Conservation (phyloP, 2,329 filamentous ascomycete species). For the Grosmannia huntii region DNA sequence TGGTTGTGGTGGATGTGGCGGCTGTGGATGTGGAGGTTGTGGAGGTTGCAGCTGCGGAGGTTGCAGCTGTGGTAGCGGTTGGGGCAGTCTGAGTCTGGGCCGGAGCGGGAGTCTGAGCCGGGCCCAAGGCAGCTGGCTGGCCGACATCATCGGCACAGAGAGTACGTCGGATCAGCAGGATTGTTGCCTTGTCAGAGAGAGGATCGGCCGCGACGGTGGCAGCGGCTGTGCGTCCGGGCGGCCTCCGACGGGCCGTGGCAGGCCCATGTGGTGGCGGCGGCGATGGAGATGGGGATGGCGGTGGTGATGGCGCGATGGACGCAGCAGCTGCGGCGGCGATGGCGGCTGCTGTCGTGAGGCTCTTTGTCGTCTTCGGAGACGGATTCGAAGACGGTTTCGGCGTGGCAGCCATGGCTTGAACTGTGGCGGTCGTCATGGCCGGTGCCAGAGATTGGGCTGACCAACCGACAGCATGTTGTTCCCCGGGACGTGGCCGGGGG, state of each 20-base stretch:
- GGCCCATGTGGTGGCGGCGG: not conserved
- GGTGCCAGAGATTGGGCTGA: not conserved
- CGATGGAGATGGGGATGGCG: not conserved
- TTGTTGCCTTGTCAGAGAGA: conserved; percentile 66
- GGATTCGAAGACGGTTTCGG: not conserved
- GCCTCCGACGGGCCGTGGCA: not conserved
- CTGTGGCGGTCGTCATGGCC: not conserved
- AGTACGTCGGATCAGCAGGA: conserved; percentile 67
- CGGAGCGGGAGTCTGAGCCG: not conserved
- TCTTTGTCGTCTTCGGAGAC: too few relatives aligned
- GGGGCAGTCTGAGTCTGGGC: not conserved
- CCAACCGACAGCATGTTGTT: not conserved
- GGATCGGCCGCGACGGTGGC: conserved; percentile 29
- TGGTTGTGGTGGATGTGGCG: too few relatives aligned
- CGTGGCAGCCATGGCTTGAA: not conserved
- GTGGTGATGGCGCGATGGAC: too few relatives aligned
- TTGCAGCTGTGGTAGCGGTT: not conserved
- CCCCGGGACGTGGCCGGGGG: not conserved
- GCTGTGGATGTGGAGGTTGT: conserved; percentile 21
- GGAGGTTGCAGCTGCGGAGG: too few relatives aligned
- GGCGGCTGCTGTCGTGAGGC: not conserved
- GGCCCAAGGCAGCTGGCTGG: not conserved
- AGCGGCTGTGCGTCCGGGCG: not conserved
- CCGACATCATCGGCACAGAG: conserved; percentile 60
- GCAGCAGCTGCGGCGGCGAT: too few relatives aligned